Percentiles rank a stretch among this genome's conserved stretches.
These are phyloP conservation scores for Chlorella sp. DNA, from an alignment of 139 green algal species.

Conservation along the genomic window DNA sequence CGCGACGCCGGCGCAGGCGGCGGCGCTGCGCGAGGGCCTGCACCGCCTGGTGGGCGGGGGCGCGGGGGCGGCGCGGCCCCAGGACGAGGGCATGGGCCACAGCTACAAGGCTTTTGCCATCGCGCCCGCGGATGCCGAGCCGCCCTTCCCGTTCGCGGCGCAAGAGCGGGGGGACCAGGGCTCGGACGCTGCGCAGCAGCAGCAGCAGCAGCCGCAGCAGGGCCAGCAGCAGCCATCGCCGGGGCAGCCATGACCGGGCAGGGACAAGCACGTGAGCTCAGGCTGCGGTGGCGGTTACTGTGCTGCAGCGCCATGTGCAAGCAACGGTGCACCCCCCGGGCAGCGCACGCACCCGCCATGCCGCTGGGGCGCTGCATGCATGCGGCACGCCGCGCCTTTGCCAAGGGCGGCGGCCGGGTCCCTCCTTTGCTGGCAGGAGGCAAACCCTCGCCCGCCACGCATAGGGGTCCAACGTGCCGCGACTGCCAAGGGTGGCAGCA, in stretches of 20 bases:
- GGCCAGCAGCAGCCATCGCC: background rate
- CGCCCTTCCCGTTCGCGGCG: background rate
- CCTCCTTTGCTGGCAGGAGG: no score
- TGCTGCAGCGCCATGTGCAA: no score
- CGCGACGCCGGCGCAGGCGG: conserved; percentile 26
- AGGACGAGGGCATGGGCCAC: conserved; percentile 50
- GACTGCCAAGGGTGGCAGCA: no score
- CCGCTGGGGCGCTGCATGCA: no score
- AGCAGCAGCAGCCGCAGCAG: background rate
- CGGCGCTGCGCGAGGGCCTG: conserved; percentile 23
- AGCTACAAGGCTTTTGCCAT: conserved; percentile 58
- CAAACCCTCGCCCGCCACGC: no score
- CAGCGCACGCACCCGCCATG: no score
- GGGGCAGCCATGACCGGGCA: background rate
- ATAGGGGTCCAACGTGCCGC: no score
- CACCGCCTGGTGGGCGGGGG: conserved; percentile 30
- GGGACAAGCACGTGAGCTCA: no score
- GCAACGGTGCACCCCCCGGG: no score
- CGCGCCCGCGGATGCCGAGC: background rate
- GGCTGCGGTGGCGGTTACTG: no score
- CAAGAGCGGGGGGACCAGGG: background rate
- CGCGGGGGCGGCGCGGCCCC: background rate
- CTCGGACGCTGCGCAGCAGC: background rate
- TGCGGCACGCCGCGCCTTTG: no score
- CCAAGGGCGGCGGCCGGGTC: no score